A percentile compares a stretch with the other conserved stretches of the same genome.
Evolutionary conservation across 1,284 basidiomycete genomes (phyloP).

Genomic region (Cryptococcus sp.): DNA sequence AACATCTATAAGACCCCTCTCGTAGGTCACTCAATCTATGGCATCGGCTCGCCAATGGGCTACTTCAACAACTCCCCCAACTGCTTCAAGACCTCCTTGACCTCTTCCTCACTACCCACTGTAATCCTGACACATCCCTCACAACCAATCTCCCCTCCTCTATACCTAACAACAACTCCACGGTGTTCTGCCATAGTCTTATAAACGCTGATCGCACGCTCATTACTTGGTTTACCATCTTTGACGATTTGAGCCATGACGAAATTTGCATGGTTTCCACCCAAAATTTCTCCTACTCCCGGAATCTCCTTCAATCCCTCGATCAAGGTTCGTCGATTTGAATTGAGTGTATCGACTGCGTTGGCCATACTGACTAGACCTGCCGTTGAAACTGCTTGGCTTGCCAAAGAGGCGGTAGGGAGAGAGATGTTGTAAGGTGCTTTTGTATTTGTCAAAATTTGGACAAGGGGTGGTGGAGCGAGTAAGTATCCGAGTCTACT

Average conservation of each 20-base stretch:
- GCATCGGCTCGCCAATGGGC: no score
- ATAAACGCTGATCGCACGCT: conserved; percentile 68
- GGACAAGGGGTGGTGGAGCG: conserved; percentile 82
- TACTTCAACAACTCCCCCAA: conserved; percentile 35
- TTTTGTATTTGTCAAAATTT: conserved; percentile 92
- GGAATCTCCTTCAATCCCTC: conserved; percentile 54
- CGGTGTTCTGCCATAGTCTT: conserved; percentile 77
- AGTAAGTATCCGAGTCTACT: conserved; percentile 82
- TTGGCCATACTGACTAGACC: conserved; percentile 64
- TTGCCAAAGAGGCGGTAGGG: conserved; percentile 79
- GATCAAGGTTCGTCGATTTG: conserved; percentile 59
- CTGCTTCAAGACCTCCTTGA: conserved; percentile 52
- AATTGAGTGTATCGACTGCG: conserved; percentile 61
- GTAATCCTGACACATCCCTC: conserved; percentile 84
- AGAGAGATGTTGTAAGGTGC: conserved; percentile 96
- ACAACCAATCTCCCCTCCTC: conserved; percentile 84
- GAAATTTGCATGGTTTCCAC: conserved; percentile 89
- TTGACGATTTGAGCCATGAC: conserved; percentile 69
- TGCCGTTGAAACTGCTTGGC: conserved; percentile 66
- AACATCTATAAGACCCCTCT: no score
- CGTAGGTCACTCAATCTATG: no score
- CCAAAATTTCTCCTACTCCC: conserved; percentile 68
- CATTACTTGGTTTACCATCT: conserved; percentile 60
- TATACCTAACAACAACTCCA: conserved; percentile 85
- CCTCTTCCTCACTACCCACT: conserved; percentile 81